Conservation (phyloP, 345 rosid genomes). For the Ailanthus altissimus region DNA sequence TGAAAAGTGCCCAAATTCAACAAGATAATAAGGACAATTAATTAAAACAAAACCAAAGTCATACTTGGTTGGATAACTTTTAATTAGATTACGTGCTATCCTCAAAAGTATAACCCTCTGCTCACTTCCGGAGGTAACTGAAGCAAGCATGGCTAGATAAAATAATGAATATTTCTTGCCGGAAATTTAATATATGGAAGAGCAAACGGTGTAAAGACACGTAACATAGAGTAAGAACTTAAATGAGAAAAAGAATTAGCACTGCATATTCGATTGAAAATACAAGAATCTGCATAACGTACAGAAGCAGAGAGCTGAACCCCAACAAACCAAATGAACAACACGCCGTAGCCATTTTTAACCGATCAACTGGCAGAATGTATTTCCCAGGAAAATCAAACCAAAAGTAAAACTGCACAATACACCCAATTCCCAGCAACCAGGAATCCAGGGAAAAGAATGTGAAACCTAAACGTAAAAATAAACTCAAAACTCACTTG, state of each 20-base stretch:
- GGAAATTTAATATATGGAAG: no score
- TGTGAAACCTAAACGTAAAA: conserved; percentile 13
- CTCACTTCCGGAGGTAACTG: no score
- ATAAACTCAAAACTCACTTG: conserved; percentile 25
- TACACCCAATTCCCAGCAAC: conserved; percentile 31
- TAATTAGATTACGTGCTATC: no score
- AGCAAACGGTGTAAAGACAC: no score
- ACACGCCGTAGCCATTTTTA: conserved; percentile 24
- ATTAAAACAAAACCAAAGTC: no score
- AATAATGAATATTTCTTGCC: no score
- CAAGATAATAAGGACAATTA: no score
- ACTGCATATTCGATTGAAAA: conserved; percentile 24
- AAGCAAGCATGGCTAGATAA: no score
- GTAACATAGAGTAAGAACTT: no score
- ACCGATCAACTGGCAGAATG: conserved; percentile 26
- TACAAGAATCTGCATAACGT: conserved; percentile 40
- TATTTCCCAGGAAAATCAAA: conserved; percentile 26
- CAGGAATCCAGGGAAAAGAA: conserved; percentile 27
- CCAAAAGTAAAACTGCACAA: conserved; percentile 38
- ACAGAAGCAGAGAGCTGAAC: conserved; percentile 33
- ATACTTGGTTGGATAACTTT: no score
- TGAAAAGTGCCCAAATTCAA: no score
- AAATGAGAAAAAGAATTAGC: conserved; percentile 25
- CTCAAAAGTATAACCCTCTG: no score
- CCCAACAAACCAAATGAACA: conserved; percentile 33